Evolutionary conservation across 768 basidiomycete species (phyloP), one percentile per base, ranked within the genome.

Genomic region (Boletus rubescentipes): DNA sequence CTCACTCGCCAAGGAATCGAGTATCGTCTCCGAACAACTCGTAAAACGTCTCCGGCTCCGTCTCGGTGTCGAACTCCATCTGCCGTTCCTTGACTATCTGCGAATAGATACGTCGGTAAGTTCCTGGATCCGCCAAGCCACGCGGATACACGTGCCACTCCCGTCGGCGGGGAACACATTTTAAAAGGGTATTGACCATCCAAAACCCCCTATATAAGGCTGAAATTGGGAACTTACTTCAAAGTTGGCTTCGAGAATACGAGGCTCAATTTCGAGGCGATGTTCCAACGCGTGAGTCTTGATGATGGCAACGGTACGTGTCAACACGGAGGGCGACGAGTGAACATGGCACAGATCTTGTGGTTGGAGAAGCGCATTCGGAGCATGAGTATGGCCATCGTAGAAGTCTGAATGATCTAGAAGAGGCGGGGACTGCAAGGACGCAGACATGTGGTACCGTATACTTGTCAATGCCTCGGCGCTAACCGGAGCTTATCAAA

Each of bases 71-170:
- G 61, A 93, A 92, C 59, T 89, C 89, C 86, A 93, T 90, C 69
- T 91, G 90, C 18, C 91, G 75, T 69, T 92, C 91, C 70, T 93
- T 93, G 54, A 90, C 83, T 63, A 93, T 90, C 88, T 88, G 67
- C 30, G 57, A 49, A 59, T 9, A 50, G 55, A 55, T 26, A 3
- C 20, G 35, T 50, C 18, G n/a, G 53, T 69, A 35, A 63, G 51
- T 49, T 31, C n/a, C 20, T 44, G 58, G 49, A 68, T 61, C 53
- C 57, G 55, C 52, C 38, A n/a, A 34, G 39, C 45, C 55, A 49
- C 40, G 47, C 46, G 35, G 29, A 30, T 42, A 44, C 49, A 56
- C 54, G 62, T 53, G 59, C 40, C 44, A 26, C 42, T 26, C 54
- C 26, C 49, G 14, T 49, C 31, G 21, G 21, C 37, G 37, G 34